phyloP scores from a whole-genome alignment of 257 asterid species.

The Thymus quinquecostatus region DNA sequence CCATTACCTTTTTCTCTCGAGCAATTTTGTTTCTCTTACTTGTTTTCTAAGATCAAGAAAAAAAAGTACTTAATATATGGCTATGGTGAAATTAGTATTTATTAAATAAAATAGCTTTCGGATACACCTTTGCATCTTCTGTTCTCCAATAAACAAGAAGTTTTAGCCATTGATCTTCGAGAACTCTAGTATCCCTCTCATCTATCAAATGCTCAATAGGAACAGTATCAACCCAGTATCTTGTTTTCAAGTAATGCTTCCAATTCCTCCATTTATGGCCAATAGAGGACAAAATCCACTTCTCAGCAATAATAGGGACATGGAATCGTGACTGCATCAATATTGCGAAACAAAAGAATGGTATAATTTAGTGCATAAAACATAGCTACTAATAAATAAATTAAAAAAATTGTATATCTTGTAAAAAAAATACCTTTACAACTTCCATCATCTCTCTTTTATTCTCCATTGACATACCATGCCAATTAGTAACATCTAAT shows the following conservation, averaged over 20 bases:
- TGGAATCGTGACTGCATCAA: background rate
- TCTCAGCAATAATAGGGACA: background rate
- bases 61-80: too few species aligned
- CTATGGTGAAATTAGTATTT: too few species aligned
- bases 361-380: background rate
- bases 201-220: too few species aligned
- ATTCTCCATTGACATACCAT: background rate
- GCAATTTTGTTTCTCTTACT: background rate
- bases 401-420: background rate
- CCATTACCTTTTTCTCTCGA: background rate
- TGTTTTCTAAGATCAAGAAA: background rate
- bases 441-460: background rate
- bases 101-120: too few species aligned
- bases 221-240: too few species aligned
- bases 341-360: background rate
- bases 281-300: slow-evolving; percentile 15
- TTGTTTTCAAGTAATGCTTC: too few species aligned
- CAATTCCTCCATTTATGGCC: slow-evolving; percentile 13
- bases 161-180: too few species aligned
- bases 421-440: slow-evolving; percentile 12
- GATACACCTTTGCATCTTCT: too few species aligned
- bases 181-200: too few species aligned
- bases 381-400: background rate
- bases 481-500: slow-evolving; percentile 11
- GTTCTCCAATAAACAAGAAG: too few species aligned